Evolutionary conservation across 208 protist species (phyloP).

Genomic region (Trypanosoma lewisi): DNA sequence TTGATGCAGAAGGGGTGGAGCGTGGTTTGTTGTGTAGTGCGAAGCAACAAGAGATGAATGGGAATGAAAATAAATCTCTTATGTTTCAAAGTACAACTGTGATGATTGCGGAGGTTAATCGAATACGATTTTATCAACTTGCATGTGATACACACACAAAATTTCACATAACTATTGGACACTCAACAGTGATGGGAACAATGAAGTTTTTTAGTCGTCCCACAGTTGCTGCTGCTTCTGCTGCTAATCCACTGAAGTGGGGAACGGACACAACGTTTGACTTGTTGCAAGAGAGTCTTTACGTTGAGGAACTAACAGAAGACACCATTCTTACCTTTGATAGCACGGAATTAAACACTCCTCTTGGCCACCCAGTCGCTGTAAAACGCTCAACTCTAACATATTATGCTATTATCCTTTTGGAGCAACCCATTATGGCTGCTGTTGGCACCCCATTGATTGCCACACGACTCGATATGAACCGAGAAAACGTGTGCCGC

Average conservation of each 20-base stretch:
- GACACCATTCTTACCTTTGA: slow-evolving; percentile 31
- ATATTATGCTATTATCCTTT: slow-evolving; percentile 64
- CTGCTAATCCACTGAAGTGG: neutral
- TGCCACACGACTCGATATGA: slow-evolving; percentile 68
- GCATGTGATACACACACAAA: slow-evolving; percentile 58
- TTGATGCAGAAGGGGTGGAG: slow-evolving; percentile 89
- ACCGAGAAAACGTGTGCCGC: slow-evolving; percentile 70
- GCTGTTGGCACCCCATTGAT: slow-evolving; percentile 40
- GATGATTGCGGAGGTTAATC: slow-evolving; percentile 61
- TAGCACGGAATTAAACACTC: neutral
- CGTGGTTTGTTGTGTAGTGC: slow-evolving; percentile 77
- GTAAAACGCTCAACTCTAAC: slow-evolving; percentile 14
- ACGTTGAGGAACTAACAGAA: slow-evolving; percentile 48
- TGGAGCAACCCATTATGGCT: slow-evolving; percentile 49
- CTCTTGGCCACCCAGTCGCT: slow-evolving; percentile 30
- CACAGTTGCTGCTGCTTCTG: neutral
- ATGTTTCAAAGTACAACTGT: slow-evolving; percentile 22
- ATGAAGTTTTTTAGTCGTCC: slow-evolving; percentile 68
- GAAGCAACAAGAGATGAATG: neutral
- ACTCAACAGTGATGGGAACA: slow-evolving; percentile 83
- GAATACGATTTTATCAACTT: slow-evolving; percentile 78
- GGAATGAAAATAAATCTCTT: neutral
- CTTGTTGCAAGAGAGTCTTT: slow-evolving; percentile 34
- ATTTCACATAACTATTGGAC: slow-evolving; percentile 86
- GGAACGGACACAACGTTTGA: slow-evolving; percentile 20